Base-by-base conservation (phyloP, 345 rosid species). In the Geranium rotundifolium region DNA sequence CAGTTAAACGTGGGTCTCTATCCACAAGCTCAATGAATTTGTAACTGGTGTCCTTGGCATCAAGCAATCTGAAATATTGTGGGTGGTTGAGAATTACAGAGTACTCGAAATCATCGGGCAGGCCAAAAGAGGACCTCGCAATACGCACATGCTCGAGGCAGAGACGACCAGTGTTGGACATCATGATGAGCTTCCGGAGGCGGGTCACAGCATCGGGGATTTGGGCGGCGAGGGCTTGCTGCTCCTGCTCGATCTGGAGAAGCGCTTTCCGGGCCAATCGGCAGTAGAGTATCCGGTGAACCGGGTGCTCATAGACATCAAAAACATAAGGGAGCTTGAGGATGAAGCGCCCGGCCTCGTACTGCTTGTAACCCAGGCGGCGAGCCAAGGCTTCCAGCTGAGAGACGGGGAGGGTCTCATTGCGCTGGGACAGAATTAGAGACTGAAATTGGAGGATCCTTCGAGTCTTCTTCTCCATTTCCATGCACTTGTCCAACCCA, bases 401-500 rank as follows among this genome's bases (percentile, higher is more conserved):
- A 1, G 90, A 81, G 67, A 82, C 64, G 19, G 86, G 87, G 50
- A 89, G 67, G 18, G 87, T 81, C 27, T 83, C 73, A 62, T 84
- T 85, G 39, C 69, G 77, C 9, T 86, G 97, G 27, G 90, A 84
- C 63, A 88, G 86, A 20, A 93, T 85, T 7, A 90, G 20, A 49
- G 82, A 69, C 49, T 86, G 92, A 69, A 93, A 85, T 61, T 86
- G 90, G n/a, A 88, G 59, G 66, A 90, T 89, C 67, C 82, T 86
- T 6, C 97, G 89, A 50, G 74, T 80, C 64, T 90, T 90, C 64
- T 90, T 90, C 83, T 84, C 92, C 66, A 90, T 67, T 74, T 90
- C 99, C 97, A 95, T 90, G 91, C 86, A 95, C 72, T 88, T 78
- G 82, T 95, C 99, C 78, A 58, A 95, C 75, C 87, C 96, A 46